Conservation (phyloP, 2,329 filamentous ascomycete genomes). For the Nectriaceae sp. region DNA sequence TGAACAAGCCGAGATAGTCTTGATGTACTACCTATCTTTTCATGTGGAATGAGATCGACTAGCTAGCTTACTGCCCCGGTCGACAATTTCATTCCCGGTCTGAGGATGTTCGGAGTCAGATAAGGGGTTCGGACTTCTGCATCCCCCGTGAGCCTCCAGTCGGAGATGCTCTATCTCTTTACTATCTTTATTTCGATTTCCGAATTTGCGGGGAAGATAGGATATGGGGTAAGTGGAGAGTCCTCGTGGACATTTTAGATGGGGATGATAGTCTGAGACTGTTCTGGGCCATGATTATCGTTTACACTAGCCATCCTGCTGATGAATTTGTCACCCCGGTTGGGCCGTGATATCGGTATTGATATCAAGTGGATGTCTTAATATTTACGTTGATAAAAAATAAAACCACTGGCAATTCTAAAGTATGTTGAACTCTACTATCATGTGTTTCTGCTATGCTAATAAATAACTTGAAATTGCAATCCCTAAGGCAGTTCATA, state of each 20-base stretch:
- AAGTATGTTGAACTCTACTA: no score
- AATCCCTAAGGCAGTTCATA: no score
- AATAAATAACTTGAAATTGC: no score
- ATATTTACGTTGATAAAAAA: no score
- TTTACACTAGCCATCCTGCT: neutral
- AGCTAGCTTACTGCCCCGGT: neutral
- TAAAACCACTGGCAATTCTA: no score
- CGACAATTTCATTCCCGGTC: neutral
- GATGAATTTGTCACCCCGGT: neutral
- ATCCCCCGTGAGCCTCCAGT: neutral
- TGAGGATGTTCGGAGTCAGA: neutral
- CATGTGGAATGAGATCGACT: neutral
- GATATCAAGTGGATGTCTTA: no score
- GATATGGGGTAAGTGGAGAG: neutral
- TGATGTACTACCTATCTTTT: neutral
- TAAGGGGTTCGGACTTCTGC: neutral
- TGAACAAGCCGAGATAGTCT: neutral
- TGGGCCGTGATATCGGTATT: neutral
- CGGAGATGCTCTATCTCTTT: neutral
- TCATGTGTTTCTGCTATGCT: no score
- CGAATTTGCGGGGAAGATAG: neutral
- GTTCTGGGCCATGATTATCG: neutral
- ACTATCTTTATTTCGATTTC: neutral
- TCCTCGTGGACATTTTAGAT: neutral
- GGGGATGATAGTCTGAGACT: neutral